A percentile compares a stretch with the other conserved stretches of the same genome.
Evolutionary conservation across 208 protist species (phyloP).

Genomic region (Endotrypanum monterogeii): DNA sequence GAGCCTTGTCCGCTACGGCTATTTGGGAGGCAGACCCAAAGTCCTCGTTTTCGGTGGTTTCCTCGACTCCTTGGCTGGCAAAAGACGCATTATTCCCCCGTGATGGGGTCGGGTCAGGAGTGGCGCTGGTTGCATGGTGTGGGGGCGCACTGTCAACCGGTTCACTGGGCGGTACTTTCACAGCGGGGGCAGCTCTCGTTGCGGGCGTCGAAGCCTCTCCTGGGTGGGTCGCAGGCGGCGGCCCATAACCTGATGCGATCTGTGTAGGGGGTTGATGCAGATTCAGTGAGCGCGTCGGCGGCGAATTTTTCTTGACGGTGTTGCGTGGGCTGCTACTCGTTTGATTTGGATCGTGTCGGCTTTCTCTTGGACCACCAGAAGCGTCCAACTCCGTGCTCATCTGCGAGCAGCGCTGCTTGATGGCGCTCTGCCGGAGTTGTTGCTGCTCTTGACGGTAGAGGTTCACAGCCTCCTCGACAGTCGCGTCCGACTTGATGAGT

Average conservation of each 20-base stretch:
- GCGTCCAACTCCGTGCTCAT: neutral
- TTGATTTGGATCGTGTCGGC: conserved; percentile 1
- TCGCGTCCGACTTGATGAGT: conserved; percentile 38
- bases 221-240: too few relatives aligned
- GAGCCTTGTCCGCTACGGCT: neutral
- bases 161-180: too few relatives aligned
- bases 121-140: neutral
- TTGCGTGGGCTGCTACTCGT: neutral
- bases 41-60: conserved; percentile 13
- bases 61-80: neutral
- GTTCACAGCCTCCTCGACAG: conserved; percentile 31
- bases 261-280: neutral
- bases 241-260: neutral
- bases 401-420: conserved; percentile 10
- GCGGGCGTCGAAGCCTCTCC: neutral
- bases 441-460: conserved; percentile 30
- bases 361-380: neutral
- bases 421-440: conserved; percentile 16
- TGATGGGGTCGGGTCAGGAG: neutral
- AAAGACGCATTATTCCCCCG: neutral
- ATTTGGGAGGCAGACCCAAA: conserved; percentile 30
- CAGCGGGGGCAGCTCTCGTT: neutral
- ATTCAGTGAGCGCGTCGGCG: too few relatives aligned
- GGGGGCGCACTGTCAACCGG: too few relatives aligned
- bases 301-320: neutral